A percentile compares a stretch with the other conserved stretches of the same genome.
Conservation (phyloP, 768 basidiomycete species). For the Boletus huronensis region DNA sequence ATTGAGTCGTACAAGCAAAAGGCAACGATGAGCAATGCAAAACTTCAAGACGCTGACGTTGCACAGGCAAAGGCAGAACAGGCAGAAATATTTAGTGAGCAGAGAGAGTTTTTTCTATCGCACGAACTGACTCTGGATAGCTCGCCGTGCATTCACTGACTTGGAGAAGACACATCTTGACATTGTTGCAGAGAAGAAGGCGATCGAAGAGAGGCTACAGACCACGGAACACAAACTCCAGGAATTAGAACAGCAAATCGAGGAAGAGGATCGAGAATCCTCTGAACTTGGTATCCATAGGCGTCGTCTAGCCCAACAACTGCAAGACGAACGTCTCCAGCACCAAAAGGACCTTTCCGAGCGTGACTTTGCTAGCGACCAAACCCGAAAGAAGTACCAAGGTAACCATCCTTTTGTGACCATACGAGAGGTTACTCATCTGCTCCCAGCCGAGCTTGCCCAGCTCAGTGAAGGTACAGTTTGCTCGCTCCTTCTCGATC, state of each 20-base stretch:
- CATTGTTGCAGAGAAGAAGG: constrained; percentile 48
- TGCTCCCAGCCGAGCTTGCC: constrained; percentile 60
- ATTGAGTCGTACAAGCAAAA: constrained; percentile 66
- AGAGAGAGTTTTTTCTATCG: background rate
- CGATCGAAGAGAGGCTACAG: constrained; percentile 46
- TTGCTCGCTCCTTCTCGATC: background rate
- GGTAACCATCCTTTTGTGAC: constrained; percentile 37
- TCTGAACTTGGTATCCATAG: constrained; percentile 63
- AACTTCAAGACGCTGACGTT: constrained; percentile 67
- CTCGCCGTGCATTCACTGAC: constrained; percentile 58
- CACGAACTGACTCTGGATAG: constrained; percentile 34
- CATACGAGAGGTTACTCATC: constrained; percentile 4
- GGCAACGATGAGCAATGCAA: constrained; percentile 52
- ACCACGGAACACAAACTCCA: constrained; percentile 49
- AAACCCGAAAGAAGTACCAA: constrained; percentile 86
- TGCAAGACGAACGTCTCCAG: constrained; percentile 75
- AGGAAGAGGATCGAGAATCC: constrained; percentile 64
- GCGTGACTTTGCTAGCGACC: constrained; percentile 72
- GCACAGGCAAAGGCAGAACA: constrained; percentile 61
- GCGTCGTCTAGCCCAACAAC: constrained; percentile 66
- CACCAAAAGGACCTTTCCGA: constrained; percentile 79
- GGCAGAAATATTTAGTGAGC: constrained; percentile 58
- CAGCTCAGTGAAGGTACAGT: constrained; percentile 71
- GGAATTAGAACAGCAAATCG: constrained; percentile 61
- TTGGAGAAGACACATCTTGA: constrained; percentile 57